Base-by-base conservation (phyloP, 108 stramenopile genomes). In the Seminavis robusta region DNA sequence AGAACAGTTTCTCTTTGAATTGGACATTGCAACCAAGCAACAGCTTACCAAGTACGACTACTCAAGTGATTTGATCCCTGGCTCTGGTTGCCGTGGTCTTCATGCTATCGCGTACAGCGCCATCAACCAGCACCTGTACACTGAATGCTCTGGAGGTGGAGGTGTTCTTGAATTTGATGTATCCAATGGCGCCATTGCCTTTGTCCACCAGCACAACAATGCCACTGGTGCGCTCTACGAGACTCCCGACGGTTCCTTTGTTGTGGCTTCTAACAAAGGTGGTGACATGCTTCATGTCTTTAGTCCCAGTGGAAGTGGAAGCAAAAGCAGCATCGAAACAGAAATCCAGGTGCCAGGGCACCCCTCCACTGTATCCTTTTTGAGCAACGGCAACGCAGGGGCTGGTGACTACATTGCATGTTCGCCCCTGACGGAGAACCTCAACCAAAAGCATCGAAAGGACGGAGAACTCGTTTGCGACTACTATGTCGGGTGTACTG, bases 141-240 rank as follows among this genome's bases (percentile, higher is more conserved):
- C 21, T 4, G 59, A 61, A 49, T 61, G 59, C 28, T 24, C 47
- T 13, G 47, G 47, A 5, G 33, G 47, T 23, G 59, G 59, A 26
- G 59, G 59, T 4, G 26, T 37, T 25, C 27, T 61, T 34, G 59
- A 61, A 39, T 48, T 61, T 17, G 47, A 61, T 50, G 59, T 61
- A 3, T 38, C 46, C 20, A 27, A 49, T 0, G 24, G 15, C 2
- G 25, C 2, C 11, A 33, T 48, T 37, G 28, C 24, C 48, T 61
- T 61, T 50, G 47, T 61, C 20, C 47, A 47, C 15, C 59, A 61
- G 23, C 31, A 32, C 47, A 2, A 48, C 7, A 23, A 49, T n/a
- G 59, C 36, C 5, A 36, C 47, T 10, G 59, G 59, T 17, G 46
- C 59, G n/a, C 33, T 61, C 3, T 61, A 49, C 33, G 59, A 61